Conservation (phyloP, 768 basidiomycete species). For the Phallus indusiatus region DNA sequence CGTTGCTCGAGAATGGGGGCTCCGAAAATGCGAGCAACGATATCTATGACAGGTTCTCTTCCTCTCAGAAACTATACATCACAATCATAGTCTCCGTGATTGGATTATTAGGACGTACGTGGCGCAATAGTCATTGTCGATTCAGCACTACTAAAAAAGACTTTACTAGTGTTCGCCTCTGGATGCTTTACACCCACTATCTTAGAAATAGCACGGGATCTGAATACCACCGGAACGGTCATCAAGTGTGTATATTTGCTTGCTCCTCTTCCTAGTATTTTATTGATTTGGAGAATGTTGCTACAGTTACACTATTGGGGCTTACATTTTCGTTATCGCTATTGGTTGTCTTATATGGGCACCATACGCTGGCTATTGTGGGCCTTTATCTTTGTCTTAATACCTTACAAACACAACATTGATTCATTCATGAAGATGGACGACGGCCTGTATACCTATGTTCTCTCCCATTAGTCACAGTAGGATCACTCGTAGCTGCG, state of each 20-base stretch:
- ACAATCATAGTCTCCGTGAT: constrained; percentile 48
- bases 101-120: constrained; percentile 52
- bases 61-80: constrained; percentile 39
- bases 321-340: constrained; percentile 38
- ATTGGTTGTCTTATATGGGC: constrained; percentile 43
- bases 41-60: constrained; percentile 53
- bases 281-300: not conserved
- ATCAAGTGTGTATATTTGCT: constrained; percentile 36
- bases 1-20: not conserved
- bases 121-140: not conserved
- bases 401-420: not conserved
- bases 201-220: constrained; percentile 59
- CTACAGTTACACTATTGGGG: constrained; percentile 31
- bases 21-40: constrained; percentile 13
- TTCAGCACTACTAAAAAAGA: not conserved
- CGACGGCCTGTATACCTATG: not conserved
- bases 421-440: not conserved
- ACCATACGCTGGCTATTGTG: constrained; percentile 41
- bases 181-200: constrained; percentile 68
- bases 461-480: not conserved
- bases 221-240: constrained; percentile 45
- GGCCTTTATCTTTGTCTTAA: constrained; percentile 15
- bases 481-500: not conserved
- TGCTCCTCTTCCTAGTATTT: no score
- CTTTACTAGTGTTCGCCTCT: constrained; percentile 52